phyloP scores from a whole-genome alignment of 208 protist species.

The Leishmania turanica region DNA sequence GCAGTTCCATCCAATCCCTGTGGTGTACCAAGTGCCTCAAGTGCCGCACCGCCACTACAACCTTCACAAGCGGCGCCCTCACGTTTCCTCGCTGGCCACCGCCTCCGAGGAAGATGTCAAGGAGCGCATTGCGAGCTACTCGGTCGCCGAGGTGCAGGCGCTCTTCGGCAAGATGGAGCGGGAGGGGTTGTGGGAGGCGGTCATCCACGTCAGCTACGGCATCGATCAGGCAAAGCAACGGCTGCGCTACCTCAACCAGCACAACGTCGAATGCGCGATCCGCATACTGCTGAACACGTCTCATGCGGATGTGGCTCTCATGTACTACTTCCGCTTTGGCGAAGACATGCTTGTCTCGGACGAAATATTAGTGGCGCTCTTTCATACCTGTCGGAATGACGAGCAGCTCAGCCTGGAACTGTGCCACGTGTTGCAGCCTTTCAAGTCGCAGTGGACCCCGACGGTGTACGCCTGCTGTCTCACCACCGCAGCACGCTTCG shows the following conservation, averaged over 20 bases:
- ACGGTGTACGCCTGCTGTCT: conserved; percentile 78
- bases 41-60: conserved; percentile 75
- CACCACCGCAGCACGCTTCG: conserved; percentile 55
- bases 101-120: conserved; percentile 43
- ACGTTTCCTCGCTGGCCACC: conserved; percentile 38
- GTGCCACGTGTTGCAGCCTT: conserved; percentile 46
- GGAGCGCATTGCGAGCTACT: conserved; percentile 34
- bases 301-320: conserved; percentile 38
- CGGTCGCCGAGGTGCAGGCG: conserved; percentile 45
- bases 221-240: conserved; percentile 36
- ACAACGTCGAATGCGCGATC: conserved; percentile 58
- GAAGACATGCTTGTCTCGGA: conserved; percentile 68
- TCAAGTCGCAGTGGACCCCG: conserved; percentile 59
- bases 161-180: conserved; percentile 63
- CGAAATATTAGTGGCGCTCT: conserved; percentile 65
- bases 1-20: conserved; percentile 22
- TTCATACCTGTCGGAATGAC: conserved; percentile 57
- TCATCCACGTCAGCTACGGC: conserved; percentile 56
- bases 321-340: conserved; percentile 65
- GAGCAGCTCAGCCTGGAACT: conserved; percentile 50
- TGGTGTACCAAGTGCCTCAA: conserved; percentile 42
- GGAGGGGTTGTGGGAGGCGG: conserved; percentile 63
- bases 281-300: conserved; percentile 51
- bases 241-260: conserved; percentile 52
- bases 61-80: conserved; percentile 37